Evolutionary conservation across 1,284 basidiomycete species (phyloP).

Genomic region (Takashimella tepidaria): DNA sequence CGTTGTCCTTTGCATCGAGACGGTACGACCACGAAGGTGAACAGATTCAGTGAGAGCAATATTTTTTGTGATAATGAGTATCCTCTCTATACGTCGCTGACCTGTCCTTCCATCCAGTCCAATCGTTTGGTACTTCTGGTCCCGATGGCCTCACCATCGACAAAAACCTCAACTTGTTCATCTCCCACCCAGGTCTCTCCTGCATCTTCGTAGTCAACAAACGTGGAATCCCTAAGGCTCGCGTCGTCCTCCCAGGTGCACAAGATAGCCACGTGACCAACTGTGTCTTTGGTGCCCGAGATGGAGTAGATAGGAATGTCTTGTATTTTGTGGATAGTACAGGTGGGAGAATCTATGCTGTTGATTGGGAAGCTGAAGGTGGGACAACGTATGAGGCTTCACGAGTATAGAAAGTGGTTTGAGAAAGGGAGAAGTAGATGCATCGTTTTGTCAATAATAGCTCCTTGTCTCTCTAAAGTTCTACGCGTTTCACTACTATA

Average conservation of each 20-base stretch:
- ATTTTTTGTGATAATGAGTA: no score
- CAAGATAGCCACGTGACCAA: conserved; percentile 8
- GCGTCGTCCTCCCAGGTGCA: conserved; percentile 10
- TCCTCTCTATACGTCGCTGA: neutral
- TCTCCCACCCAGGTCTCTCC: conserved; percentile 10
- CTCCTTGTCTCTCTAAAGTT: no score
- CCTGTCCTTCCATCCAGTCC: no score
- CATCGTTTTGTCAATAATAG: no score
- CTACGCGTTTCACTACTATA: no score
- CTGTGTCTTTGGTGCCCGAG: conserved; percentile 16
- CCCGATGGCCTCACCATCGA: conserved; percentile 18
- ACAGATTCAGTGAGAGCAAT: conserved; percentile 13
- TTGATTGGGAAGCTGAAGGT: conserved; percentile 16
- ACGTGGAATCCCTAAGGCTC: conserved; percentile 10
- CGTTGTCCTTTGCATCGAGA: conserved; percentile 13
- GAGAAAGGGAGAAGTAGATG: no score
- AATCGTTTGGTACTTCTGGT: conserved; percentile 11
- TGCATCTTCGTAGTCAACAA: conserved; percentile 15
- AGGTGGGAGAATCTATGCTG: conserved; percentile 8
- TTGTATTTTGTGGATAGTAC: conserved; percentile 12
- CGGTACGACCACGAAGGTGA: conserved; percentile 15
- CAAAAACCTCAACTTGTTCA: conserved; percentile 14
- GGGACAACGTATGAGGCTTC: conserved; percentile 5
- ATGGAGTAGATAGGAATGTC: conserved; percentile 6
- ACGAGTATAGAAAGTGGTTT: neutral